Evolutionary conservation across 2,329 filamentous ascomycete genomes (phyloP).

Genomic region (Botrytis aclada): DNA sequence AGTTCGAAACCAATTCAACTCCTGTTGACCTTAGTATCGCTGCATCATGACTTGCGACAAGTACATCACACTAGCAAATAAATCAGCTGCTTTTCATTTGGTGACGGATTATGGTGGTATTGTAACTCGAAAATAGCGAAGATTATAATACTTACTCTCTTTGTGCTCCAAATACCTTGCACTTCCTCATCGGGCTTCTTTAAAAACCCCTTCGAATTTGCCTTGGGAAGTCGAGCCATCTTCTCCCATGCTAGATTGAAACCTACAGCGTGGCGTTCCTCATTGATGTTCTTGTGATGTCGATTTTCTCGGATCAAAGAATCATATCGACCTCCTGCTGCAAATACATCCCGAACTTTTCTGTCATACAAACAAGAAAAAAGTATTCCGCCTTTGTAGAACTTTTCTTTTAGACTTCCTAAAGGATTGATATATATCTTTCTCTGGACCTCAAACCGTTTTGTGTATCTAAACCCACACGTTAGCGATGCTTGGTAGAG

Average conservation of each 20-base stretch:
- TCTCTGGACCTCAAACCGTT: constrained; percentile 68
- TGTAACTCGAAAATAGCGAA: background rate
- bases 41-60: constrained; percentile 84
- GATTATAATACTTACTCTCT: constrained; percentile 55
- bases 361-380: constrained; percentile 90
- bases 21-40: constrained; percentile 72
- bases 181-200: constrained; percentile 67
- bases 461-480: constrained; percentile 54
- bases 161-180: constrained; percentile 57
- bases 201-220: constrained; percentile 55
- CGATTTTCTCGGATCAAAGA: constrained; percentile 80
- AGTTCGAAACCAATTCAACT: constrained; percentile 69
- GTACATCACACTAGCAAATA: constrained; percentile 68
- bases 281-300: constrained; percentile 61
- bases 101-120: background rate
- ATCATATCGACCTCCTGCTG: constrained; percentile 92
- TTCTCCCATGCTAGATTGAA: constrained; percentile 90
- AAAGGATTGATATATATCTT: constrained; percentile 84
- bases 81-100: background rate
- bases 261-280: constrained; percentile 79
- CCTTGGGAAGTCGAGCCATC: constrained; percentile 50
- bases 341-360: constrained; percentile 81
- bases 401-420: constrained; percentile 85
- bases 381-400: constrained; percentile 80
- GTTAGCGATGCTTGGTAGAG: background rate